These are phyloP conservation scores for Ganoderma multipileum DNA, from an alignment of 1,284 basidiomycete species.

Conservation along the genomic window DNA sequence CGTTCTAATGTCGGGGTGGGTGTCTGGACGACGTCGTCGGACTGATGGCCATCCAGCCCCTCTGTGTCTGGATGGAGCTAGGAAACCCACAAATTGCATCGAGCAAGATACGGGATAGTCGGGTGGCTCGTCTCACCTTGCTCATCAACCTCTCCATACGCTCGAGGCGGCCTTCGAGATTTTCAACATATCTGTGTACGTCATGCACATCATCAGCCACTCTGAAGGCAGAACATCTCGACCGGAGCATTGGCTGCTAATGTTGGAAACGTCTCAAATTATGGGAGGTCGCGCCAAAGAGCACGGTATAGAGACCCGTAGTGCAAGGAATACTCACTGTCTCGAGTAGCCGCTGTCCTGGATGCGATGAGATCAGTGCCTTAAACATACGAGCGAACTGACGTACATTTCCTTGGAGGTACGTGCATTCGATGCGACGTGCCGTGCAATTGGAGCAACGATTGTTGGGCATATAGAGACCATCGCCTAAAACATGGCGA, in stretches of 20 bases:
- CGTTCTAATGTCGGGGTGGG: constrained; percentile 33
- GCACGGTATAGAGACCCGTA: neutral
- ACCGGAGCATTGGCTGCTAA: too few species aligned
- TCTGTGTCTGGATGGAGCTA: constrained; percentile 51
- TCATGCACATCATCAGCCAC: neutral
- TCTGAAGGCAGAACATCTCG: too few species aligned
- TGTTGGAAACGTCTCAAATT: too few species aligned
- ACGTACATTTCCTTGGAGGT: neutral
- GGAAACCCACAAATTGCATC: neutral
- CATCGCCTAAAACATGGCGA: neutral
- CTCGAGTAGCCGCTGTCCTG: neutral
- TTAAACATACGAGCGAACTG: neutral
- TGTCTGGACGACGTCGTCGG: neutral
- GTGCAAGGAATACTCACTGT: neutral
- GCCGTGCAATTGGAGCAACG: neutral
- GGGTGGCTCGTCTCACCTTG: constrained; percentile 47
- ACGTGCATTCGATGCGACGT: neutral
- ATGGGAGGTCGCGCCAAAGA: too few species aligned
- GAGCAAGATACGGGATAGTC: neutral
- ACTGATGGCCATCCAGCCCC: constrained; percentile 34
- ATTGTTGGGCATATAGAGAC: neutral
- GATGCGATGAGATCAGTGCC: neutral
- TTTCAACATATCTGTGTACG: constrained; percentile 66
- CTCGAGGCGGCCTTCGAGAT: constrained; percentile 72
- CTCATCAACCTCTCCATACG: constrained; percentile 73